Conservation (phyloP, 352 stramenopile species). For the Globisporangium apiculatum region DNA sequence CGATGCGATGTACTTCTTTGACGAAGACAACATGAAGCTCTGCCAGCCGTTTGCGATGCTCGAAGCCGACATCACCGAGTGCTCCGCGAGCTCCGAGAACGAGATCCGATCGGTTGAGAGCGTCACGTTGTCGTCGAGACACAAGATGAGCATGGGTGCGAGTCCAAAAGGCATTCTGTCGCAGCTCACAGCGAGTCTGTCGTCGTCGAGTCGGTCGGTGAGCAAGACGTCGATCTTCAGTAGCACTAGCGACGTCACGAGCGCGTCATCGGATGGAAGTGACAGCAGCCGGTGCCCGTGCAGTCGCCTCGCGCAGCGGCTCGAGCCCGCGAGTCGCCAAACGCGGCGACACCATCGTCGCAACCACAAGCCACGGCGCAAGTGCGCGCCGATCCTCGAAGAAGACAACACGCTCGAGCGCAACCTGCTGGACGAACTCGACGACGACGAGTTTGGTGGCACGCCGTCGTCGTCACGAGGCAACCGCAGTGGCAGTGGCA, state of each 20-base stretch:
- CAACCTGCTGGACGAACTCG: conserved; percentile 3
- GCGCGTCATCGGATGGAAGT: not conserved
- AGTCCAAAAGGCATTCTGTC: conserved; percentile 7
- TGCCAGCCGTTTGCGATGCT: conserved; percentile 2
- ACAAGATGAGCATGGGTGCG: not conserved
- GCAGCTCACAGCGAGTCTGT: conserved; percentile 7
- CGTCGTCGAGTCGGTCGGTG: conserved; percentile 1
- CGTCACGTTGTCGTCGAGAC: not conserved
- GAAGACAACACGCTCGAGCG: conserved; percentile 12
- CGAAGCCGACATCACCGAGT: not conserved
- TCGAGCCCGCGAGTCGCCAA: conserved; percentile 6
- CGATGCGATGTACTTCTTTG: conserved; percentile 43
- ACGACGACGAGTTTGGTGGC: not conserved
- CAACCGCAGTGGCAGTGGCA: not conserved
- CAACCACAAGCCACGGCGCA: conserved; percentile 1
- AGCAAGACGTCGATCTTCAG: conserved; percentile 7
- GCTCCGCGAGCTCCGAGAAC: conserved; percentile 3
- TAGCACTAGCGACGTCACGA: conserved; percentile 10
- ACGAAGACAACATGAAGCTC: conserved; percentile 27
- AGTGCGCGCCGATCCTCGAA: conserved; percentile 9
- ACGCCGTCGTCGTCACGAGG: not conserved
- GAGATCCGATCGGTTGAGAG: conserved; percentile 4
- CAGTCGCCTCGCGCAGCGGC: conserved; percentile 9
- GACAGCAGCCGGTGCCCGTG: conserved; percentile 6
- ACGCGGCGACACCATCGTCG: conserved; percentile 1